Base-by-base conservation (phyloP, 2,329 filamentous ascomycete genomes). In the Emergomyces pasteurianus region DNA sequence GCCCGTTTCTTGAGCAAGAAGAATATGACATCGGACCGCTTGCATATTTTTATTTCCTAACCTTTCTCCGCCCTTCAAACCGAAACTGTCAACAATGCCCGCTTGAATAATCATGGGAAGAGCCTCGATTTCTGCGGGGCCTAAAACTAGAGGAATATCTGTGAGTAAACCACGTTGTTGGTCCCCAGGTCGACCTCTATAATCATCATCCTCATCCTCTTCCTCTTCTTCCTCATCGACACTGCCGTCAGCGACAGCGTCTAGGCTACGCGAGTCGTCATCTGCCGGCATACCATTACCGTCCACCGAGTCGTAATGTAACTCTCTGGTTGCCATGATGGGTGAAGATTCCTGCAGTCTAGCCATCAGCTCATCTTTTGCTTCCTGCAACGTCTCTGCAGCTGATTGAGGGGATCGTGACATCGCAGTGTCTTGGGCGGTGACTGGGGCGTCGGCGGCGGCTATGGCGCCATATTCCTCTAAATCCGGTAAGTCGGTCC, bases 31-130 rank as follows among this genome's bases (percentile, higher is more conserved):
- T 26, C 92, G 81, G 1, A 92, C 90, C 63, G 91, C 90, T 73
- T 96, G 91, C 75, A 96, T 86, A 70, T 92, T 95, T 70, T 90
- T 77, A 3, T 81, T 75, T 10, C 80, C 81, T 63, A 79, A 80
- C 47, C 79, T 78, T 58, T 83, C 79, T 10, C 78, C 88, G 21
- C 86, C 87, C 52, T 86, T 88, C 8, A 84, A 76, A 0, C 86
- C 84, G 65, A 88, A 87, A 62, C 88, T 89, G 62, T 95, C 89
- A 26, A 96, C 85, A 59, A 97, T 95, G 64, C 92, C 95, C 16
- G 90, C 92, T 78, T 96, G 96, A 68, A 97, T 87, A 62, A 96
- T 95, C 92, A 96, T 96, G 60, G 95, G 92, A 59, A 97, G 78
- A 6, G 94, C 92, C 74, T 97, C 92, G 59, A 96, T 96, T 74